Evolutionary conservation across 1,139 yeast species (phyloP).

Genomic region (Protomyces inouyei): DNA sequence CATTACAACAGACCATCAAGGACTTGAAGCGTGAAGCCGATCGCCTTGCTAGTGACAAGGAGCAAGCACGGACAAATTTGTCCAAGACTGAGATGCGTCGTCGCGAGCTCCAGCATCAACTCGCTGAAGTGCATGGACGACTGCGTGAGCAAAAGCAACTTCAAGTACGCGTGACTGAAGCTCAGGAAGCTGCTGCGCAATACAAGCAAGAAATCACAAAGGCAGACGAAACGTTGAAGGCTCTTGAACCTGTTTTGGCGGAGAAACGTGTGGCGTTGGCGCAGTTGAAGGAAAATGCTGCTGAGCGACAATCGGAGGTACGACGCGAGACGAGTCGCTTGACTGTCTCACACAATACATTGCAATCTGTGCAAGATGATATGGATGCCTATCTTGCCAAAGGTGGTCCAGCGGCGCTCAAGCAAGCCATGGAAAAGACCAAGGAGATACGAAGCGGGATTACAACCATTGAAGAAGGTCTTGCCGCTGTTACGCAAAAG

Average conservation of each 20-base stretch:
- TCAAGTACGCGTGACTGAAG: constrained; percentile 36
- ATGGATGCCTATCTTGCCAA: constrained; percentile 19
- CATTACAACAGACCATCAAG: constrained; percentile 46
- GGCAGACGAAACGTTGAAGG: constrained; percentile 34
- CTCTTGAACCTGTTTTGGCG: constrained; percentile 24
- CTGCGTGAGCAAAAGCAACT: constrained; percentile 44
- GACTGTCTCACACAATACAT: constrained; percentile 20
- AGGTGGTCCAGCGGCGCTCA: constrained; percentile 20
- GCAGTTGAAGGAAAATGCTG: constrained; percentile 27
- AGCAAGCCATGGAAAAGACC: constrained; percentile 15
- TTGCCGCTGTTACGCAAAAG: constrained; percentile 12
- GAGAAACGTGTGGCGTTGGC: constrained; percentile 30
- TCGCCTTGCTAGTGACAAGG: constrained; percentile 49
- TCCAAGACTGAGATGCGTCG: constrained; percentile 51
- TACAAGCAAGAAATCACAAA: constrained; percentile 8
- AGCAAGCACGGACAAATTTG: constrained; percentile 47
- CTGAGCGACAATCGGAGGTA: constrained; percentile 30
- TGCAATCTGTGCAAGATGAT: constrained; percentile 28
- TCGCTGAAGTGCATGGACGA: constrained; percentile 47
- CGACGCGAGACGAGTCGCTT: constrained; percentile 26
- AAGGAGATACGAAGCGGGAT: constrained; percentile 1
- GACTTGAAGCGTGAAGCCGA: constrained; percentile 46
- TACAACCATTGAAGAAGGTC: neutral
- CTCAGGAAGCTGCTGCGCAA: constrained; percentile 18
- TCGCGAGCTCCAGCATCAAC: constrained; percentile 53